Evolutionary conservation across 208 protist genomes (phyloP), one percentile per base, ranked within the genome.

Genomic region (Borovskyia barvae): DNA sequence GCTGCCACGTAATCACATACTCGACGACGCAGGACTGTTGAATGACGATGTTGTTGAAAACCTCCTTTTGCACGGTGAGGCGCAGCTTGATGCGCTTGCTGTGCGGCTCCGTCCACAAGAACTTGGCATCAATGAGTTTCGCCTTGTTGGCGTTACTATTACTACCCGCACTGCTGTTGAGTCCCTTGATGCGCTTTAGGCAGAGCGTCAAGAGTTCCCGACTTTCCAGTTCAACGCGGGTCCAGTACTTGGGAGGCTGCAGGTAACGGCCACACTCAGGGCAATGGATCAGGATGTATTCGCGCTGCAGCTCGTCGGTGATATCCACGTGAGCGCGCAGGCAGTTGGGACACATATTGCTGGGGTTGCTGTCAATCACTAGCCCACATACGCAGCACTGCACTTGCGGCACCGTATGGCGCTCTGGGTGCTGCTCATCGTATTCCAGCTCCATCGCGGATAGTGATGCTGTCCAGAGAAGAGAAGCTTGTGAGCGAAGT

Each of bases 51-150:
- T 86, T 90, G 45, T 75, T 87, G 59, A 98, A 94, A 17, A 98
- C 79, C 61, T 97, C 98, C 68, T 99, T 99, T 75, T 99, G 97
- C n/a, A 99, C 85, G 12, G 97, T 99, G 22, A 99, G 70, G 70
- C 98, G 98, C 24, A 99, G 79, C 67, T 99, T 99, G 26, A 99
- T 57, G 17, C 98, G 84, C 71, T 90, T 97, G 48, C 97, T 99
- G 81, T 99, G 99, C 19, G 98, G 97, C 80, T 99, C 98, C 2
- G 99, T 99, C 98, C 98, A 99, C 15, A 99, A 68, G 66, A 99
- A 99, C 29, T 83, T 88, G 3, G 99, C 98, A 81, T 99, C 98
- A 0, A 99, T 66, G 11, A 99, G 82, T 57, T 98, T 97, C 24
- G 99, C 91, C 62, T 97, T 96, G 39, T 98, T 77, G 15, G 92